A percentile compares a stretch with the other conserved stretches of the same genome.
Evolutionary conservation across 768 basidiomycete species (phyloP).

Genomic region (Lactarius quietus): DNA sequence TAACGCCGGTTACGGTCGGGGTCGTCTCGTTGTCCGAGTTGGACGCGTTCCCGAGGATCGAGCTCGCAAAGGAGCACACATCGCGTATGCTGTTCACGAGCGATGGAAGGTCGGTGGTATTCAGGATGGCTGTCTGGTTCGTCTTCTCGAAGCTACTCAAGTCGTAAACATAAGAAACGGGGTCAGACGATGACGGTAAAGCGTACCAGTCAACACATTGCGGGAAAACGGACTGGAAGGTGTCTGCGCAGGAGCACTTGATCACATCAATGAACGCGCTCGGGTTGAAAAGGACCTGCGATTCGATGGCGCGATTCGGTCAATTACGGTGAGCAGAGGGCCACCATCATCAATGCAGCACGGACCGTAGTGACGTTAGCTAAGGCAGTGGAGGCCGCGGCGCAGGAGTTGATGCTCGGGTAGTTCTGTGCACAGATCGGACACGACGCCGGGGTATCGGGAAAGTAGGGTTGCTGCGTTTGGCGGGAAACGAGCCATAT

Average conservation of each 20-base stretch:
- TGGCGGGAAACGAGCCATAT: not conserved
- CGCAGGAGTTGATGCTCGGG: slow-evolving; percentile 51
- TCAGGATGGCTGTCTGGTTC: slow-evolving; percentile 51
- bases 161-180: not conserved
- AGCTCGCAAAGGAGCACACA: slow-evolving; percentile 50
- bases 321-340: not conserved
- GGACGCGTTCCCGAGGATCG: slow-evolving; percentile 51
- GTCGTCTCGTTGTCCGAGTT: slow-evolving; percentile 41
- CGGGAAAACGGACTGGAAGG: slow-evolving; percentile 46
- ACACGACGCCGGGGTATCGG: slow-evolving; percentile 53
- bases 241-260: slow-evolving; percentile 56
- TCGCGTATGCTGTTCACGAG: slow-evolving; percentile 49
- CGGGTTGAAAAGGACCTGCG: slow-evolving; percentile 62
- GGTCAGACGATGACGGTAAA: not conserved
- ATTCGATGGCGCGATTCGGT: not conserved
- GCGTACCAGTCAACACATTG: slow-evolving; percentile 66
- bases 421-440: slow-evolving; percentile 54
- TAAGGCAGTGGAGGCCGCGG: slow-evolving; percentile 53
- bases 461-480: slow-evolving; percentile 43
- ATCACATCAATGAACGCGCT: slow-evolving; percentile 59
- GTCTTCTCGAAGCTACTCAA: slow-evolving; percentile 53
- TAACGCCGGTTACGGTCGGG: slow-evolving; percentile 26
- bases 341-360: not conserved
- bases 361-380: slow-evolving; percentile 52
- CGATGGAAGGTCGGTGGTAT: slow-evolving; percentile 44